Percentiles rank a stretch among this genome's conserved stretches.
Evolutionary conservation across 257 asterid species (phyloP).

Genomic region (Marsdenia floribunda): DNA sequence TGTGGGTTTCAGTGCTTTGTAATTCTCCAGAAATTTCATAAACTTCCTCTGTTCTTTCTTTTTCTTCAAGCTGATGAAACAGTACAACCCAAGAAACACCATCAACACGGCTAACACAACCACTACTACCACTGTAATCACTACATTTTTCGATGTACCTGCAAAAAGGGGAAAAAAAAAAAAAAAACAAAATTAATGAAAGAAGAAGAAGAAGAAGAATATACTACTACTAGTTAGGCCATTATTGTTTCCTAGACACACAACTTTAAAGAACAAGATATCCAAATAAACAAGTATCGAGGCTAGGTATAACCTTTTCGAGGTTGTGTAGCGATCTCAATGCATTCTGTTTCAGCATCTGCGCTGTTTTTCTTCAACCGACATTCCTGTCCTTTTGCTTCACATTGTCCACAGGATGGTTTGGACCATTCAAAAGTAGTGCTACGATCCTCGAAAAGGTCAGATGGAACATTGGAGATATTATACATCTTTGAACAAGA

Average conservation of each 20-base stretch:
- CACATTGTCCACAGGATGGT: slow-evolving; percentile 57
- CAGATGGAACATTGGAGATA: slow-evolving; percentile 37
- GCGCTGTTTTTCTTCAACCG: slow-evolving; percentile 32
- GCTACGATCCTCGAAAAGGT: slow-evolving; percentile 20
- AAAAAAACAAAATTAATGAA: too few relatives aligned
- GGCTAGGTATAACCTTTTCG: slow-evolving; percentile 1
- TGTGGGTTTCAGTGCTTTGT: slow-evolving; percentile 55
- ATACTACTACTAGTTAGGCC: not conserved
- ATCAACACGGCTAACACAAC: slow-evolving; percentile 22
- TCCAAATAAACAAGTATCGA: not conserved
- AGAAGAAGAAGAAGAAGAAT: not conserved
- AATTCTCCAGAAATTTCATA: slow-evolving; percentile 50
- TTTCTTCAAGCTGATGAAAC: not conserved
- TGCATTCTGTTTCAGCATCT: slow-evolving; percentile 40
- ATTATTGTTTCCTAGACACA: not conserved
- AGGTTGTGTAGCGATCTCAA: slow-evolving; percentile 25
- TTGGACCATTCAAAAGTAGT: slow-evolving; percentile 39
- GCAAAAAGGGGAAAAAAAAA: not conserved
- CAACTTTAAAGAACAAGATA: not conserved
- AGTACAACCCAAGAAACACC: slow-evolving; percentile 6
- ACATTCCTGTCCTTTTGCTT: slow-evolving; percentile 39
- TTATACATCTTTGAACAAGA: slow-evolving; percentile 54
- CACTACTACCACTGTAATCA: slow-evolving; percentile 29
- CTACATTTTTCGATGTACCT: slow-evolving; percentile 34
- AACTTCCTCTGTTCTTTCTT: slow-evolving; percentile 34